Conservation (phyloP, 768 basidiomycete species). For the Pleurotus platypus region DNA sequence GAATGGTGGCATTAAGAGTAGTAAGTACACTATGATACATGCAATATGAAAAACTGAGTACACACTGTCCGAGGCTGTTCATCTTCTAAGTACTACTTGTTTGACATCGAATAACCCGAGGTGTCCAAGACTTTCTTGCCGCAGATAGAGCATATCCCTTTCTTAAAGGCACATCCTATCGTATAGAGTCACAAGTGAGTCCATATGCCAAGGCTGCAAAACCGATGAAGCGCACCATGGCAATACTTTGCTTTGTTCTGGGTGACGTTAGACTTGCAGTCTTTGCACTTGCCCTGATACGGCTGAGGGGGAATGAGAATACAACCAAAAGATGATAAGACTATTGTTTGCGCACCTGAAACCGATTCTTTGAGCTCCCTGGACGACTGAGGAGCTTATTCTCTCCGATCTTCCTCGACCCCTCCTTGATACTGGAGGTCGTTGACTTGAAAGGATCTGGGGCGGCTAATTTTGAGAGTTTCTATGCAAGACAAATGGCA, state of each 20-base stretch:
- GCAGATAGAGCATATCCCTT: conserved; percentile 83
- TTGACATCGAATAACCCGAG: conserved; percentile 79
- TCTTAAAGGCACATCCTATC: conserved; percentile 83
- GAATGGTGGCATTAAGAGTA: conserved; percentile 7
- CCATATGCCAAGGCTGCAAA: conserved; percentile 9
- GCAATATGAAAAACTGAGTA: conserved; percentile 1
- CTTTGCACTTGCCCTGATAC: conserved; percentile 84
- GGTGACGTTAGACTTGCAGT: conserved; percentile 79
- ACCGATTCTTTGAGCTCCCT: conserved; percentile 71
- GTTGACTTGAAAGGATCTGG: conserved; percentile 84
- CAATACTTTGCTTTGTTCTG: conserved; percentile 90
- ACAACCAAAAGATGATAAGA: conserved; percentile 14
- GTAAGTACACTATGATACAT: conserved; percentile 6
- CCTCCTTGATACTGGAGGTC: conserved; percentile 72
- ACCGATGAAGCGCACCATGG: conserved; percentile 56
- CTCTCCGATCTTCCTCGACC: conserved; percentile 77
- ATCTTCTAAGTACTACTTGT: conserved; percentile 46
- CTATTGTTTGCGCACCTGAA: conserved; percentile 46
- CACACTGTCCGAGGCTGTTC: conserved; percentile 5
- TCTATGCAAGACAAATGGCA: conserved; percentile 43
- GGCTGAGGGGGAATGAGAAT: conserved; percentile 44
- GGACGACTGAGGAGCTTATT: conserved; percentile 76
- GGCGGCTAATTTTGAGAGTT: conserved; percentile 87
- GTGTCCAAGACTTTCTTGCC: conserved; percentile 86
- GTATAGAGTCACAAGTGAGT: conserved; percentile 8